Conservation (phyloP, 192 early-diverging fungal species). For the Diversispora epigaea region DNA sequence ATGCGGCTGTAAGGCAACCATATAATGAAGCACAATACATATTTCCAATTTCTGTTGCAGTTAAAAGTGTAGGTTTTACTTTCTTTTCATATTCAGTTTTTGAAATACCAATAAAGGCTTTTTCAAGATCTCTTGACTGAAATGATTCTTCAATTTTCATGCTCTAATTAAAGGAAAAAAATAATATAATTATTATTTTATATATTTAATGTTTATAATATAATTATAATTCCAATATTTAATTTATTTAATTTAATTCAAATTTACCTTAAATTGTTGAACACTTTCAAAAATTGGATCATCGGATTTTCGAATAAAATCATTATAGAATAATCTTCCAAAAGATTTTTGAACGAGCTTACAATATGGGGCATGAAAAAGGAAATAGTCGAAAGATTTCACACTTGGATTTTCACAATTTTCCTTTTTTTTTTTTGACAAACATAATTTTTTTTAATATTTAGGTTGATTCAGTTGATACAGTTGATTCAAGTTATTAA, state of each 20-base stretch:
- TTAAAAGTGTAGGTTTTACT: constrained; percentile 75
- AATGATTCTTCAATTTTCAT: constrained; percentile 72
- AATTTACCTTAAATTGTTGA: constrained; percentile 46
- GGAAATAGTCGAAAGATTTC: constrained; percentile 72
- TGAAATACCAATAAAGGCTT: constrained; percentile 79
- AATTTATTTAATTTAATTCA: too few species aligned
- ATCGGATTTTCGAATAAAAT: constrained; percentile 80
- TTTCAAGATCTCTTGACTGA: constrained; percentile 86
- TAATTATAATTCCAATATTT: constrained; percentile 13
- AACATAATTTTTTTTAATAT: background rate
- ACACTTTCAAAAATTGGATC: constrained; percentile 55
- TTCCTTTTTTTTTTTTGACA: constrained; percentile 3
- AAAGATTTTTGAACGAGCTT: constrained; percentile 96
- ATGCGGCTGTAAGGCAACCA: constrained; percentile 70
- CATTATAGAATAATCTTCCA: constrained; percentile 89
- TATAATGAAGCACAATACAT: constrained; percentile 75
- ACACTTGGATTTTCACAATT: constrained; percentile 35
- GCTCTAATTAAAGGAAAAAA: constrained; percentile 35
- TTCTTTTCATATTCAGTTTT: constrained; percentile 75
- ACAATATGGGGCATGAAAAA: constrained; percentile 97
- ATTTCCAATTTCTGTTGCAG: constrained; percentile 92
- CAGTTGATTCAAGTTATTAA: background rate
- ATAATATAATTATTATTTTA: background rate
- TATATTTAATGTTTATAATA: constrained; percentile 22
- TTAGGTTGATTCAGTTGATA: background rate